Base-by-base conservation (phyloP, 2,329 filamentous ascomycete genomes). In the Phyllosticta citriasiana region DNA sequence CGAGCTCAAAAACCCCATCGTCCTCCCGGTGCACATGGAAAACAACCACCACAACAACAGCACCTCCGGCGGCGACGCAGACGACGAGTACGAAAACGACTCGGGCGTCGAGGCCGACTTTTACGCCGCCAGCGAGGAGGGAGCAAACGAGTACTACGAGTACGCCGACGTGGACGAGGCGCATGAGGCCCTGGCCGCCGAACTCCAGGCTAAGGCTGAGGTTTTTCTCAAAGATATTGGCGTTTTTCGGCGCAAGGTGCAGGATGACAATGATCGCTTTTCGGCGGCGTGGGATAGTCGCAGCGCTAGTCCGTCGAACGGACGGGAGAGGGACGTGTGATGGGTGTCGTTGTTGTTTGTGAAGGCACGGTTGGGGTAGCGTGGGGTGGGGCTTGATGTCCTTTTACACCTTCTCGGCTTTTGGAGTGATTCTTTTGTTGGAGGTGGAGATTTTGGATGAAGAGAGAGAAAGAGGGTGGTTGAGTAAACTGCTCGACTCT, bases 1-100 rank as follows among this genome's bases (percentile, higher is more conserved):
- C 59, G 92, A 90, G 70, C 76, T 97, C 67, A 93, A 90, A 78
- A 97, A 97, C 70, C 94, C 94, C 0, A 97, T 99, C 65, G 87
- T 91, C 30, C 63, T 80, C 33, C 78, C 79, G 6, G 67, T 70
- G 66, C 67, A 65, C 9, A 24, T 61, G n/a, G 60, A 57, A 9
- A 40, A 52, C 12, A 53, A 53, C 30, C 19, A 22, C 19, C 19
- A 22, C 19, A 22, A 22, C 19, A 22, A 22, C 19, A 22, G 19
- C 19, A 22, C 19, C 19, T 40, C 53, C 14, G 19, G n/a, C 51
- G 53, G 26, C 19, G 53, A 55, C 26, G 19, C 24, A 10, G 51
- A 53, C 51, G 19, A 22, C 24, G 51, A 53, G 51, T 53, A 53
- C 51, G 19, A 22, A 22, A 26, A 55, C 26, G 53, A n/a, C 16